phyloP scores from a whole-genome alignment of 1,284 basidiomycete genomes.

The Cryptococcus maquisensis region DNA sequence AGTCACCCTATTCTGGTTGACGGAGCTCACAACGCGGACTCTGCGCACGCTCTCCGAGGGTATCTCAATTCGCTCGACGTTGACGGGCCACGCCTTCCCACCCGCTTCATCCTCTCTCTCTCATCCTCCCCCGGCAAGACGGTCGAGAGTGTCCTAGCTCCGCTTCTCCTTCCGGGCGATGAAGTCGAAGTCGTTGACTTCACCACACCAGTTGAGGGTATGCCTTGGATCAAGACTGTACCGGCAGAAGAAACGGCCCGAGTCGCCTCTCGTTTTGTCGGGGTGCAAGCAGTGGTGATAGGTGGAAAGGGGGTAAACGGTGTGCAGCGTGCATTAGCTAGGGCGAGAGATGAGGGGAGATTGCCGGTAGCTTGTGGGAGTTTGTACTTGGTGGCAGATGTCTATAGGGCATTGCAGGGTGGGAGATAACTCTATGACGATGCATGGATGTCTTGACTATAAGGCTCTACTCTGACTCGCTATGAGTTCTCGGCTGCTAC shows the following conservation, averaged over 20 bases:
- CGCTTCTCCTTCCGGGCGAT: slow-evolving; percentile 54
- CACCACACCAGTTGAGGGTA: slow-evolving; percentile 71
- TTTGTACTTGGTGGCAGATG: slow-evolving; percentile 82
- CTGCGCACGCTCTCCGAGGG: slow-evolving; percentile 62
- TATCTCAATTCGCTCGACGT: slow-evolving; percentile 61
- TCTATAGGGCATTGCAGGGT: slow-evolving; percentile 59
- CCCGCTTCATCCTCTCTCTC: slow-evolving; percentile 64
- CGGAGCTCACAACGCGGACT: slow-evolving; percentile 92
- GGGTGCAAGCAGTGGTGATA: slow-evolving; percentile 8
- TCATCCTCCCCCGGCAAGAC: slow-evolving; percentile 78
- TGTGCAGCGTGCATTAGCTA: slow-evolving; percentile 22
- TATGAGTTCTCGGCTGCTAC: no score
- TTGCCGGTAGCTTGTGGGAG: slow-evolving; percentile 78
- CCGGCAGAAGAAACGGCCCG: slow-evolving; percentile 54
- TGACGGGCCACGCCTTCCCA: slow-evolving; percentile 15
- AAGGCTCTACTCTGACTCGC: background rate
- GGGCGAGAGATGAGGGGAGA: slow-evolving; percentile 31
- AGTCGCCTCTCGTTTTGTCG: slow-evolving; percentile 45
- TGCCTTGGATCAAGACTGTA: slow-evolving; percentile 82
- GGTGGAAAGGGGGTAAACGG: slow-evolving; percentile 14
- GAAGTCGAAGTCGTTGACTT: slow-evolving; percentile 58
- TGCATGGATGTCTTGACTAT: background rate
- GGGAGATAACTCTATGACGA: background rate
- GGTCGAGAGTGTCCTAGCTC: slow-evolving; percentile 63
- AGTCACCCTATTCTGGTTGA: slow-evolving; percentile 64